A percentile compares a stretch with the other conserved stretches of the same genome.
These are phyloP conservation scores for Russula griseocarnosa DNA, from an alignment of 768 basidiomycete genomes.

Conservation along the genomic window DNA sequence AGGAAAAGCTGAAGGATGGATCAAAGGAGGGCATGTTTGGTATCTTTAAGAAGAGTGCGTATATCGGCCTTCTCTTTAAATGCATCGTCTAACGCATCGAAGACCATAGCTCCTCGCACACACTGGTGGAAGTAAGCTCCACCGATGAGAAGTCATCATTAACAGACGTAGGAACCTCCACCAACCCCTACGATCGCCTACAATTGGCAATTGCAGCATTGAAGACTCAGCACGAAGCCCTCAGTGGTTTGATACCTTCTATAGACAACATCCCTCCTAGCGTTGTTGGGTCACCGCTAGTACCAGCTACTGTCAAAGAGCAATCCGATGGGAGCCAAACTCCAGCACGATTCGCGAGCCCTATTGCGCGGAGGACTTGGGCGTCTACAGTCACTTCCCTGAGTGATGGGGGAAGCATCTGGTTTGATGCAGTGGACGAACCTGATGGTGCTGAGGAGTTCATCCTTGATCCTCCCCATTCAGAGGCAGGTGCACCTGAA, in stretches of 20 bases:
- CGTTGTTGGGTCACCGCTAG: slow-evolving; percentile 36
- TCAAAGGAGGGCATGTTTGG: slow-evolving; percentile 50
- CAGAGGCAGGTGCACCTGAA: slow-evolving; percentile 32
- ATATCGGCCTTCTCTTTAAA: not conserved
- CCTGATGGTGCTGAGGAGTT: slow-evolving; percentile 67
- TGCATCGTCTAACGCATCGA: not conserved
- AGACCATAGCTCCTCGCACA: slow-evolving; percentile 16
- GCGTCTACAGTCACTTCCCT: slow-evolving; percentile 31
- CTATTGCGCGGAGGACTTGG: slow-evolving; percentile 26
- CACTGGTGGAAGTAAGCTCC: slow-evolving; percentile 1
- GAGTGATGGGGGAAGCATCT: slow-evolving; percentile 44
- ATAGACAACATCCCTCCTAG: slow-evolving; percentile 31
- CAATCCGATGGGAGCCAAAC: slow-evolving; percentile 35
- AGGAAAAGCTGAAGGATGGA: slow-evolving; percentile 52
- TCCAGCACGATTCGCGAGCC: slow-evolving; percentile 24
- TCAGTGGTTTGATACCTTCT: slow-evolving; percentile 39
- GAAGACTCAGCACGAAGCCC: slow-evolving; percentile 54
- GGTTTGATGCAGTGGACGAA: slow-evolving; percentile 72
- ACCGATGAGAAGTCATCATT: slow-evolving; percentile 20
- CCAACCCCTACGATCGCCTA: slow-evolving; percentile 41
- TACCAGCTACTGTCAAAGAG: slow-evolving; percentile 49
- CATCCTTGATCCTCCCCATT: slow-evolving; percentile 40
- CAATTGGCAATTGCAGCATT: slow-evolving; percentile 48
- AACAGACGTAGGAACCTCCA: slow-evolving; percentile 16
- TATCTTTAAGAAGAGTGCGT: slow-evolving; percentile 29